Conservation (phyloP, 2,329 filamentous ascomycete species). For the Parastagonospora avenae region DNA sequence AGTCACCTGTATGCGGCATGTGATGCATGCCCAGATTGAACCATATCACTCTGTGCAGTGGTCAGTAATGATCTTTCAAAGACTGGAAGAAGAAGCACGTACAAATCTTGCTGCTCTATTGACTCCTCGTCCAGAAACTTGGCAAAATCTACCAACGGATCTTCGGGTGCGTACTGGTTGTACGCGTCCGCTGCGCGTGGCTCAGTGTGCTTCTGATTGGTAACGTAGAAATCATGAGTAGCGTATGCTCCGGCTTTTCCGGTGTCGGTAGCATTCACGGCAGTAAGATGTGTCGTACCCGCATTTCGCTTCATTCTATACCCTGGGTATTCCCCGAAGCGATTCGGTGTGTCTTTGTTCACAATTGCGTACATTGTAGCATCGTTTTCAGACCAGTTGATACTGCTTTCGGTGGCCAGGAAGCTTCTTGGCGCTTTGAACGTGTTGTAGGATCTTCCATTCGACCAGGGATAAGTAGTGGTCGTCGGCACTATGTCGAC, state of each 20-base stretch:
- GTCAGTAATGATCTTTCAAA: background rate
- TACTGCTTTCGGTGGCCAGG: conserved; percentile 45
- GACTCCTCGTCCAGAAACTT: conserved; percentile 56
- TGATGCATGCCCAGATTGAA: conserved; percentile 61
- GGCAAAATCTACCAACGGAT: conserved; percentile 59
- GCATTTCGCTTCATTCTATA: conserved; percentile 56
- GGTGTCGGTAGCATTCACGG: conserved; percentile 55
- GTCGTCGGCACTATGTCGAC: conserved; percentile 48
- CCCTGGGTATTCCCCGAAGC: conserved; percentile 58
- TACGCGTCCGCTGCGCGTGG: conserved; percentile 52
- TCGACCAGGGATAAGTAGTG: conserved; percentile 58
- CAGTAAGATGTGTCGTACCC: conserved; percentile 46
- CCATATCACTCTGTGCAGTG: conserved; percentile 50
- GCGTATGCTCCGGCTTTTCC: conserved; percentile 56
- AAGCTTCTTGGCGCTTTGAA: conserved; percentile 56
- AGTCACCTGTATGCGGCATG: conserved; percentile 48
- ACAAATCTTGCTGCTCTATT: conserved; percentile 47
- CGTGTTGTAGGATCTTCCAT: conserved; percentile 54
- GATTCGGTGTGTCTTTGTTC: conserved; percentile 57
- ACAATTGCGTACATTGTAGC: conserved; percentile 56
- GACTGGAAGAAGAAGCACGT: conserved; percentile 12
- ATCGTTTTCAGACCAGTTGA: conserved; percentile 56
- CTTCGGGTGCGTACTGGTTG: conserved; percentile 52
- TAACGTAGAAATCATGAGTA: conserved; percentile 58
- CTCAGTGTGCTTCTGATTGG: conserved; percentile 60